Percentiles rank a stretch among this genome's conserved stretches.
Conservation (phyloP, 2,329 filamentous ascomycete genomes). For the Hortaea sp. region DNA sequence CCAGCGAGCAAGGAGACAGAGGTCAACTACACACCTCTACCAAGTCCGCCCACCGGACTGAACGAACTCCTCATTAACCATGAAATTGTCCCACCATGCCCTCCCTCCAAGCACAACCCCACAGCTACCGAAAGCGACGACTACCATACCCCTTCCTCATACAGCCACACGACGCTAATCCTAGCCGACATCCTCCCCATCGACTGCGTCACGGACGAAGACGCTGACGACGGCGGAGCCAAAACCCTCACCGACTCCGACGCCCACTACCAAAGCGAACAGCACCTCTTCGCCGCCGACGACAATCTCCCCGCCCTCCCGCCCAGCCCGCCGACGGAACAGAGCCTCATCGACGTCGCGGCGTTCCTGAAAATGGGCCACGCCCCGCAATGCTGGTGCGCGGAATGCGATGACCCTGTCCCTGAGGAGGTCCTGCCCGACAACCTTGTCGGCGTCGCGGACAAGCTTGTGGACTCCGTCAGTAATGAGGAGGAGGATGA, state of each 20-base stretch:
- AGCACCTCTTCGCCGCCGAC: conserved; percentile 12
- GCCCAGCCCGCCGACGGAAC: background rate
- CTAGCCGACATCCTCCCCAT: background rate
- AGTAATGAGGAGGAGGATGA: background rate
- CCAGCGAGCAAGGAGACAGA: conserved; percentile 8
- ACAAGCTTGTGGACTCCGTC: background rate
- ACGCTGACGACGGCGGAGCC: conserved; percentile 1
- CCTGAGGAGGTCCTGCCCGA: background rate
- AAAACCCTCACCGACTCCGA: conserved; percentile 8
- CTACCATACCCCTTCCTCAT: background rate
- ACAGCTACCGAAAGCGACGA: background rate
- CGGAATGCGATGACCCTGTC: background rate
- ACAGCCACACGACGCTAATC: background rate
- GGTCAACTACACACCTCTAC: conserved; percentile 9
- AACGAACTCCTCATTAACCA: conserved; percentile 15
- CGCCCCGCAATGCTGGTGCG: conserved; percentile 20
- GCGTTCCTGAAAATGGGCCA: conserved; percentile 21
- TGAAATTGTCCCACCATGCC: conserved; percentile 1
- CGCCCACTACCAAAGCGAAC: conserved; percentile 18
- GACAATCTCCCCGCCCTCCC: conserved; percentile 4
- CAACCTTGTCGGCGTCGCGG: background rate
- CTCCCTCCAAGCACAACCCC: background rate
- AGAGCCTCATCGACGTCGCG: conserved; percentile 15
- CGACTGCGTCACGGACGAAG: conserved; percentile 3
- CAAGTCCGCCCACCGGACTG: conserved; percentile 6